Base-by-base conservation (phyloP, 345 rosid genomes). In the Populus euphratica region DNA sequence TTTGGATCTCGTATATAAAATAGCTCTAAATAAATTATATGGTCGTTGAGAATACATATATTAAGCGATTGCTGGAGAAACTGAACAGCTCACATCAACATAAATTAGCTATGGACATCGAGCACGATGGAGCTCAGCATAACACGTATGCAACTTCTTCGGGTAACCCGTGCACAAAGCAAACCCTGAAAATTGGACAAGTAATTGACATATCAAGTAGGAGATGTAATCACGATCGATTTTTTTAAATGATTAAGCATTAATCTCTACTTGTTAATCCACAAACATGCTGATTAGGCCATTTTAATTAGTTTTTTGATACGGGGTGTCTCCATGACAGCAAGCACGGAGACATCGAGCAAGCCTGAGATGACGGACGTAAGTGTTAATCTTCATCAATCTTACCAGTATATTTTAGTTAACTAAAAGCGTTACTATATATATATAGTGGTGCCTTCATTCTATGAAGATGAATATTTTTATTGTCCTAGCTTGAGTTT, bases 121-220 rank as follows among this genome's bases (percentile, higher is more conserved):
- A 23, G 68, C n/a, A n/a, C 12, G 12, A 5, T 14, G n/a, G 12
- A 18, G 66, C 83, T 82, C 85, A 77, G 71, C 67, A n/a, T 61
- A 69, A 78, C 82, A 82, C 85, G 76, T 78, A 50, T 27, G 73
- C 78, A 49, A 33, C 81, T 76, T 69, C 41, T 52, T 69, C 62
- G 74, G 85, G 83, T 72, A 83, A 78, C 47, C 85, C 64, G 73
- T 71, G 65, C 73, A 8, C 64, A 14, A 71, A 81, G 81, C 81
- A 78, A 87, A 23, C 77, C 69, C 85, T 80, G 33, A 13, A 82
- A 76, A 59, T 5, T 9, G 77, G 81, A 82, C 84, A 76, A 67
- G 73, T 80, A 82, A 50, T 82, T 82, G 8, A 78, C 71, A 54
- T 52, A 41, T 79, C 81, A 43, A 78, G 70, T 20, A 47, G 61